Conservation (phyloP, 2,329 filamentous ascomycete species). For the Diplodia mutila region DNA sequence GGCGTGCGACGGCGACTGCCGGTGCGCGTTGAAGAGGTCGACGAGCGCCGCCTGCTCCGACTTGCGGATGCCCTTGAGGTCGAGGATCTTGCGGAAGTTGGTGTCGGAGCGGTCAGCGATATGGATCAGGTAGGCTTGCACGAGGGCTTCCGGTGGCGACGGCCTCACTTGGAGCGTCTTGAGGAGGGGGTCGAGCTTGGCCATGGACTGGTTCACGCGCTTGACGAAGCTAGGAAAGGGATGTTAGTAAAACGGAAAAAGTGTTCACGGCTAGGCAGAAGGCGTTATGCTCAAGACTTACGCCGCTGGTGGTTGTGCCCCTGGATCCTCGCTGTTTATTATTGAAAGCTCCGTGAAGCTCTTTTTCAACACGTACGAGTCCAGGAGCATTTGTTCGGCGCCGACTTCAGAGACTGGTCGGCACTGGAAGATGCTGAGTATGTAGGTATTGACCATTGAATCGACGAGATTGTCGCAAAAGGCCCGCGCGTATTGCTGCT, state of each 20-base stretch:
- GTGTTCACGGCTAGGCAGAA: conserved; percentile 31
- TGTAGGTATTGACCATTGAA: conserved; percentile 75
- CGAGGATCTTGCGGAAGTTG: conserved; percentile 95
- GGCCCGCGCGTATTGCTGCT: conserved; percentile 90
- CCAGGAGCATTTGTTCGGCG: conserved; percentile 96
- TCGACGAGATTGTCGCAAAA: conserved; percentile 98
- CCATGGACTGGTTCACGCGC: conserved; percentile 81
- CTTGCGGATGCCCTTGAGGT: conserved; percentile 87
- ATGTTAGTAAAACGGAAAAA: background rate
- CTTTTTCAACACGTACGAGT: conserved; percentile 88
- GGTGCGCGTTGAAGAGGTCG: conserved; percentile 89
- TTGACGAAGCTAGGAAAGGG: conserved; percentile 72
- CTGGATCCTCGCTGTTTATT: conserved; percentile 57
- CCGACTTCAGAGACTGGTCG: conserved; percentile 90
- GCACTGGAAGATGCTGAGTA: conserved; percentile 84
- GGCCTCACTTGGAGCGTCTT: conserved; percentile 96
- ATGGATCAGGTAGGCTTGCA: conserved; percentile 97
- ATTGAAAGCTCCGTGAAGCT: conserved; percentile 73
- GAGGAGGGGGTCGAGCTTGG: conserved; percentile 85
- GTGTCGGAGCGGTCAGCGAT: conserved; percentile 90
- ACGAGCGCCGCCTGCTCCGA: conserved; percentile 79
- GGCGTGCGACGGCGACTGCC: conserved; percentile 66
- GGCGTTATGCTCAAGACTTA: conserved; percentile 31
- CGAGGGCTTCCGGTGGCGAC: conserved; percentile 87
- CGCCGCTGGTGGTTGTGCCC: conserved; percentile 60